Percentiles rank a stretch among this genome's conserved stretches.
Evolutionary conservation across 2,329 filamentous ascomycete genomes (phyloP).

Genomic region (Metarhizium anisopliae): DNA sequence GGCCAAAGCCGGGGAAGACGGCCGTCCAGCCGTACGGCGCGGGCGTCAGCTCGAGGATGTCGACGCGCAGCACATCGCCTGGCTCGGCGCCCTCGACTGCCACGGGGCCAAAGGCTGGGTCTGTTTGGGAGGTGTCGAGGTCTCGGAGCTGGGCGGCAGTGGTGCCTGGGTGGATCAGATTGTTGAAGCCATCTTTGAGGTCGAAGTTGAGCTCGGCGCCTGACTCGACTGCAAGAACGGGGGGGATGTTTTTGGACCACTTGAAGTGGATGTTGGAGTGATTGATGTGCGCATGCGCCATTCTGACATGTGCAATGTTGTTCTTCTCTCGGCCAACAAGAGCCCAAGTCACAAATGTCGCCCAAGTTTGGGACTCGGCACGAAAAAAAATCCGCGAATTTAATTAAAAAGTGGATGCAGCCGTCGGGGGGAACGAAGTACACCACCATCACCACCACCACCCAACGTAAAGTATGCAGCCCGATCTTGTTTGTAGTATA

Average conservation of each 20-base stretch:
- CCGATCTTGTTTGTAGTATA: too few species aligned
- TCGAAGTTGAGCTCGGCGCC: slow-evolving; percentile 39
- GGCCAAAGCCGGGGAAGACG: slow-evolving; percentile 40
- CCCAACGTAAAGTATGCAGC: too few species aligned
- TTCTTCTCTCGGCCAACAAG: too few species aligned
- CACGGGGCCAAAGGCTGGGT: slow-evolving; percentile 43
- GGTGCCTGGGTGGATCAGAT: slow-evolving; percentile 36
- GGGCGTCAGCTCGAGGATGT: slow-evolving; percentile 35
- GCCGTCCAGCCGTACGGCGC: slow-evolving; percentile 43
- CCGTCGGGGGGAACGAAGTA: too few species aligned
- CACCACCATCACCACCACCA: too few species aligned
- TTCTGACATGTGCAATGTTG: not conserved
- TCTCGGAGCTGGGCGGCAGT: slow-evolving; percentile 27
- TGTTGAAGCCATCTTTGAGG: slow-evolving; percentile 39
- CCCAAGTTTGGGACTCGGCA: too few species aligned
- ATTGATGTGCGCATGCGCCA: slow-evolving; percentile 15
- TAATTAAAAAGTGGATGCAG: too few species aligned
- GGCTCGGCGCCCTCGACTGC: slow-evolving; percentile 38
- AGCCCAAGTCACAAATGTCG: too few species aligned
- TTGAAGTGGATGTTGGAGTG: slow-evolving; percentile 30
- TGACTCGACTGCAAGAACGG: slow-evolving; percentile 36
- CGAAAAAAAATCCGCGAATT: too few species aligned
- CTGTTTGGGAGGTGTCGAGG: slow-evolving; percentile 32
- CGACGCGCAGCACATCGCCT: slow-evolving; percentile 42
- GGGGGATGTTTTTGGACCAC: slow-evolving; percentile 37